Evolutionary conservation across 1,284 basidiomycete genomes (phyloP).

Genomic region (Pseudozyma tsukubaensis): DNA sequence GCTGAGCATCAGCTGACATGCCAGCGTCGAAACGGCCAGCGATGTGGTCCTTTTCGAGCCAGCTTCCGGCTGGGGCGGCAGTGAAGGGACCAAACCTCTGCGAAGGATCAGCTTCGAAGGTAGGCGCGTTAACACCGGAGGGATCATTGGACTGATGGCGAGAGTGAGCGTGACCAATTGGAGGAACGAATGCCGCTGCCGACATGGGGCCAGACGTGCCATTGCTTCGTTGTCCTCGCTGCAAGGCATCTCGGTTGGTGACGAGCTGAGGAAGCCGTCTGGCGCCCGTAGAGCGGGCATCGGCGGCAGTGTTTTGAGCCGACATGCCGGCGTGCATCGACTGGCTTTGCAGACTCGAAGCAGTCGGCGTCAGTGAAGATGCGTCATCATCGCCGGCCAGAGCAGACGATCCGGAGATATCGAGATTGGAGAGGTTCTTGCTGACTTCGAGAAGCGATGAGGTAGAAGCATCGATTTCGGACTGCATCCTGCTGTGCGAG

Average conservation of each 20-base stretch:
- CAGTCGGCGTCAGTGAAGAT: slow-evolving; percentile 5
- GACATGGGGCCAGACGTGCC: slow-evolving; percentile 32
- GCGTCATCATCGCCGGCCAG: slow-evolving; percentile 13
- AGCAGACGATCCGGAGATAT: slow-evolving; percentile 39
- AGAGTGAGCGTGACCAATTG: slow-evolving; percentile 55
- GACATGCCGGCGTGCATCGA: slow-evolving; percentile 15
- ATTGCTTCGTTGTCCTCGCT: slow-evolving; percentile 23
- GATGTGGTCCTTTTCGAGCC: slow-evolving; percentile 43
- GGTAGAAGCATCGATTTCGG: slow-evolving; percentile 18
- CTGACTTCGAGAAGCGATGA: slow-evolving; percentile 31
- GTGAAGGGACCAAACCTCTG: slow-evolving; percentile 46
- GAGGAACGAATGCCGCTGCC: slow-evolving; percentile 52
- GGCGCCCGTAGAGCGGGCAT: slow-evolving; percentile 6
- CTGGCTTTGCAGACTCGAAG: neutral
- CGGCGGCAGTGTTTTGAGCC: slow-evolving; percentile 17
- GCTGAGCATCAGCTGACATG: slow-evolving; percentile 11
- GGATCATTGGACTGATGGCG: slow-evolving; percentile 34
- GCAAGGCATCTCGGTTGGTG: slow-evolving; percentile 56
- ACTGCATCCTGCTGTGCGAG: slow-evolving; percentile 13
- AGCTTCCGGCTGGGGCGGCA: slow-evolving; percentile 34
- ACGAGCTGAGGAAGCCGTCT: slow-evolving; percentile 57
- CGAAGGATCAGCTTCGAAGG: slow-evolving; percentile 16
- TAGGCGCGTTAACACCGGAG: neutral
- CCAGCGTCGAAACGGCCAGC: slow-evolving; percentile 21
- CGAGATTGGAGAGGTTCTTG: slow-evolving; percentile 33